These are phyloP conservation scores for Ilex asprella DNA, from an alignment of 257 asterid species.

Conservation along the genomic window DNA sequence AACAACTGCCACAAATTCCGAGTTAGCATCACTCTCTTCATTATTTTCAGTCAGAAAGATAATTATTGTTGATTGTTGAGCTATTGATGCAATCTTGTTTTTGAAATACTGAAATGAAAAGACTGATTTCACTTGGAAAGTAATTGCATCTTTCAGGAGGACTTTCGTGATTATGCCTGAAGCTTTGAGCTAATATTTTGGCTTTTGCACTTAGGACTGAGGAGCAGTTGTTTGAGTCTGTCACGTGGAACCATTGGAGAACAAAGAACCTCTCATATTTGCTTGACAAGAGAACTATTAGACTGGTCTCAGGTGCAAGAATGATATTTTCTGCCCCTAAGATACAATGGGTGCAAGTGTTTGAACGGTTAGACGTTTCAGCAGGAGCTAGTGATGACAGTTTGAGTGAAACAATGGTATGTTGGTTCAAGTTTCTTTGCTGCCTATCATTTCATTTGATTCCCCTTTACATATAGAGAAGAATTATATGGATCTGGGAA, in stretches of 20 bases:
- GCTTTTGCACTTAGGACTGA: constrained; percentile 32
- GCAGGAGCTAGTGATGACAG: constrained; percentile 25
- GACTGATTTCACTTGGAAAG: too few species aligned
- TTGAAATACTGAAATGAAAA: too few species aligned
- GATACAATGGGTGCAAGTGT: constrained; percentile 56
- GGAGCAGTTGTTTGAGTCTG: constrained; percentile 38
- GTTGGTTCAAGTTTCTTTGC: constrained; percentile 12
- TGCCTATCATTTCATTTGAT: too few species aligned
- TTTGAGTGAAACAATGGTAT: constrained; percentile 50
- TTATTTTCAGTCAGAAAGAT: too few species aligned
- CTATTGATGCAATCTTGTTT: too few species aligned
- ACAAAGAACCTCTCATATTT: constrained; percentile 58
- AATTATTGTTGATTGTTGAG: too few species aligned
- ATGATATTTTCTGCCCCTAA: constrained; percentile 54
- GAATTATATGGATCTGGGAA: too few species aligned
- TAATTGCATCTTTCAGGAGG: too few species aligned
- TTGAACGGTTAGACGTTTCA: constrained; percentile 37
- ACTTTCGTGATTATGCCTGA: too few species aligned
- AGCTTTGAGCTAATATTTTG: not conserved
- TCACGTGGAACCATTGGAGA: constrained; percentile 55
- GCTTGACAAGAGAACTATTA: constrained; percentile 68
- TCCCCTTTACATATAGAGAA: too few species aligned
- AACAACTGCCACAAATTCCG: too few species aligned
- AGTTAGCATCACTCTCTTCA: too few species aligned
- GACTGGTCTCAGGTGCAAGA: constrained; percentile 75